Evolutionary conservation across 2,329 filamentous ascomycete species (phyloP), one percentile per base, ranked within the genome.

Genomic region (Plectosphaerella cucumerina): DNA sequence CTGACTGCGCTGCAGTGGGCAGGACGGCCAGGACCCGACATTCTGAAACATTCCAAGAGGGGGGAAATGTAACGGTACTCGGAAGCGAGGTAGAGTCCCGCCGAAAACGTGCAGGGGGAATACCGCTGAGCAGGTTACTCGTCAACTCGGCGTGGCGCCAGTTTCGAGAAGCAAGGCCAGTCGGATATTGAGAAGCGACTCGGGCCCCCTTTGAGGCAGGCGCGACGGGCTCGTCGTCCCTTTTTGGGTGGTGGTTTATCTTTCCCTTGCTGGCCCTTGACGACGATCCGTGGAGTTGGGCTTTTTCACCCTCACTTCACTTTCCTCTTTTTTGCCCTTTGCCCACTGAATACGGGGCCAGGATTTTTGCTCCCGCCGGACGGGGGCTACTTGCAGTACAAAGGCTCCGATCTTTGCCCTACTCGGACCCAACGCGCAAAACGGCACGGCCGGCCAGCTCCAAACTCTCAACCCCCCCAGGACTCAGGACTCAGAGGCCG

Each of bases 21-120:
- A 18, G 10, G 11, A 18, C n/a, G 8, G 8, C 31, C 6, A n/a
- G 35, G 35, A n/a, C 45, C 45, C 45, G 45, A 47, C 31, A 35
- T 47, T 47, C 45, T 47, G 45, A 47, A 47, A 47, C 45, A 34
- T 22, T 14, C 45, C 35, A 37, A 47, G 20, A 20, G 45, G 34
- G 44, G 44, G 15, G 18, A 20, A 35, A 35, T 9, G 14, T 8
- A 11, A 26, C 18, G 21, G 15, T 23, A 47, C 45, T 23, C 17
- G 3, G 3, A 4, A 17, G 18, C 3, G 20, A 37, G 6, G 31
- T 47, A 47, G 20, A n/a, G 31, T 31, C 17, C 22, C 33, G 26
- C 5, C 4, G n/a, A 14, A 0, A 11, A 18, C 6, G 44, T 34
- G 21, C 17, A 14, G 17, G 17, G 12, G 15, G 26, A 15, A 18